Conservation (phyloP, 768 basidiomycete species). For the Lanmaoa pseudosensibilis region DNA sequence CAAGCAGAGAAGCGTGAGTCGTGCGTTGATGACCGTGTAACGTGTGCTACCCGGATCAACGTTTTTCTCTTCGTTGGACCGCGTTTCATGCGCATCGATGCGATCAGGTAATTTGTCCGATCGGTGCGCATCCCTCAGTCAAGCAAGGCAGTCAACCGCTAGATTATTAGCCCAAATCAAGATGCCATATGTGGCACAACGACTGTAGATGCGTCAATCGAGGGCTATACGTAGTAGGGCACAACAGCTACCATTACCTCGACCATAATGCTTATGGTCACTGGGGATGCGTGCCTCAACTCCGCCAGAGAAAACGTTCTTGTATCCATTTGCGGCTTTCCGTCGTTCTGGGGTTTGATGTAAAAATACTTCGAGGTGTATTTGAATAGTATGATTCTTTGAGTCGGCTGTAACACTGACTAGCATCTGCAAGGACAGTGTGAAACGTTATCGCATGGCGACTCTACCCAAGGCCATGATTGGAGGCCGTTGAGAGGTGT, state of each 20-base stretch:
- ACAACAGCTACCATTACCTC: neutral
- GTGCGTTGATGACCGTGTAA: neutral
- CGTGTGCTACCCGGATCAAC: neutral
- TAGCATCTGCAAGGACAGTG: no score
- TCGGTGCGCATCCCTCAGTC: neutral
- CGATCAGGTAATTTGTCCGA: neutral
- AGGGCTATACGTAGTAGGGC: neutral
- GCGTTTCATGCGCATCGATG: neutral
- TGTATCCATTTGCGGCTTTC: neutral
- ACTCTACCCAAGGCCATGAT: no score
- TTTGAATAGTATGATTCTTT: neutral
- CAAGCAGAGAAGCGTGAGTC: neutral
- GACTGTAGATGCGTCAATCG: no score
- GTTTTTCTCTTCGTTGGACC: neutral
- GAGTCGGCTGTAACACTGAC: neutral
- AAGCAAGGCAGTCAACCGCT: neutral
- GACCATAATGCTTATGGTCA: neutral
- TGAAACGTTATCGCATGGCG: no score
- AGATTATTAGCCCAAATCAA: neutral
- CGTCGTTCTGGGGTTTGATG: neutral
- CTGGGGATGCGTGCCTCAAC: neutral
- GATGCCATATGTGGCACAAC: no score
- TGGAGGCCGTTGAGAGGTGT: no score
- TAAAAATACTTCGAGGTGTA: conserved; percentile 7
- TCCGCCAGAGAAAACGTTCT: neutral